A percentile compares a stretch with the other conserved stretches of the same genome.
phyloP scores from a whole-genome alignment of 2,329 filamentous ascomycete genomes.

The Aspergillus novoparasiticus region DNA sequence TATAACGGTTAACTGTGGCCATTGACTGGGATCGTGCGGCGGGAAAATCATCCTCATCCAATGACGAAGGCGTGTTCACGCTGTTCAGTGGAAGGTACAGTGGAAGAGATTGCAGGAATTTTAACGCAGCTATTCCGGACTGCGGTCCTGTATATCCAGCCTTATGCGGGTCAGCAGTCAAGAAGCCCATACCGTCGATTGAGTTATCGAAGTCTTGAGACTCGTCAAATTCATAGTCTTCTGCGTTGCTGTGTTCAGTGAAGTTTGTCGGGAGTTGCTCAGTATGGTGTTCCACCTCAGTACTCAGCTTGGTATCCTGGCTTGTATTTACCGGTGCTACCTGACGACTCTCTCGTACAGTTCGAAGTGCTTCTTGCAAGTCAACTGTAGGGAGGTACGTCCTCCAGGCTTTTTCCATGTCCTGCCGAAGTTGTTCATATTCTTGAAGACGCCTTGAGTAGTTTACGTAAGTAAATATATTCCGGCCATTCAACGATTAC shows the following conservation, averaged over 20 bases:
- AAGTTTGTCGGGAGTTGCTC: conserved; percentile 20
- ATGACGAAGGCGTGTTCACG: conserved; percentile 19
- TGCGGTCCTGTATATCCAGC: conserved; percentile 23
- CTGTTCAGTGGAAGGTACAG: conserved; percentile 21
- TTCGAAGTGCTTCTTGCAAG: conserved; percentile 19
- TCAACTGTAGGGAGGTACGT: conserved; percentile 19
- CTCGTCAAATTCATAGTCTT: conserved; percentile 25
- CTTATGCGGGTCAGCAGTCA: conserved; percentile 22
- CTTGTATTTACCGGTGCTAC: neutral
- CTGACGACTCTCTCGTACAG: conserved; percentile 9
- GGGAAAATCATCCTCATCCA: conserved; percentile 19
- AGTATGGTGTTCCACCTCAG: conserved; percentile 19
- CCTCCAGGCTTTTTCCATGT: conserved; percentile 21
- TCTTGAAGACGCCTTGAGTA: conserved; percentile 18
- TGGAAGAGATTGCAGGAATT: conserved; percentile 22
- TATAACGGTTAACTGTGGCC: conserved; percentile 12
- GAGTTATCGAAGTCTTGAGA: conserved; percentile 25
- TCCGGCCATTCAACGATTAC: neutral
- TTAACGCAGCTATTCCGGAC: conserved; percentile 21
- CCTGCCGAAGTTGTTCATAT: conserved; percentile 12
- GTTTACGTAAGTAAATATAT: neutral
- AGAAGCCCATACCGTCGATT: conserved; percentile 23
- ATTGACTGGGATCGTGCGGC: neutral
- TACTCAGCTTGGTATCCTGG: conserved; percentile 10
- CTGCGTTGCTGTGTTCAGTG: conserved; percentile 22